Percentiles rank a stretch among this genome's conserved stretches.
Evolutionary conservation across 2,329 filamentous ascomycete species (phyloP).

Genomic region (Verticillium isaacii): DNA sequence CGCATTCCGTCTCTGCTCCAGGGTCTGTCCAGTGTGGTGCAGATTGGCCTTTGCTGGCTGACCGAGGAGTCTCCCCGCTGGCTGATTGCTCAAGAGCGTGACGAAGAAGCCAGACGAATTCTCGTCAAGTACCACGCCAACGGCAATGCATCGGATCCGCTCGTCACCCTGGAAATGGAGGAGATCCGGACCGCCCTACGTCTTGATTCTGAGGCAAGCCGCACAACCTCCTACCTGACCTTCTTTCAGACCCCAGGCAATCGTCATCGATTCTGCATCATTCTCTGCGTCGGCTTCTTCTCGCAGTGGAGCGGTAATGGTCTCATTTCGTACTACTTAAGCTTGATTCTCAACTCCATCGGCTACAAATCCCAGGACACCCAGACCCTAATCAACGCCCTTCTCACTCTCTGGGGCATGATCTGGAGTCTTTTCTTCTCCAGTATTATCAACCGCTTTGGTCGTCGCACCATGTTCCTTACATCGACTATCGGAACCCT

Average conservation of each 20-base stretch:
- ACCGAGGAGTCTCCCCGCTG: slow-evolving; percentile 37
- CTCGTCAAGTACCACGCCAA: slow-evolving; percentile 45
- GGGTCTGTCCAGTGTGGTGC: slow-evolving; percentile 31
- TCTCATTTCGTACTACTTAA: slow-evolving; percentile 27
- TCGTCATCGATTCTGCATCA: slow-evolving; percentile 7
- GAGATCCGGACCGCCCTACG: slow-evolving; percentile 45
- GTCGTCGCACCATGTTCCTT: slow-evolving; percentile 13
- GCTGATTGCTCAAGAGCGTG: slow-evolving; percentile 38
- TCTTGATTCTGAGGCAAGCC: slow-evolving; percentile 24
- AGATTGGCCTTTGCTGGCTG: slow-evolving; percentile 25
- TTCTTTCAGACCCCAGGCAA: slow-evolving; percentile 15
- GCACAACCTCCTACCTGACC: slow-evolving; percentile 13
- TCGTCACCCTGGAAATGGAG: slow-evolving; percentile 41
- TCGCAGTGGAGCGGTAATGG: slow-evolving; percentile 9
- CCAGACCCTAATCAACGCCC: slow-evolving; percentile 25
- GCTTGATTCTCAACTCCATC: slow-evolving; percentile 27
- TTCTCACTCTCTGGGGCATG: slow-evolving; percentile 13
- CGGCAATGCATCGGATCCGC: slow-evolving; percentile 32
- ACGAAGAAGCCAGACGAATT: slow-evolving; percentile 37
- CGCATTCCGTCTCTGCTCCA: slow-evolving; percentile 41
- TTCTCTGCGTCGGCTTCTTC: neutral
- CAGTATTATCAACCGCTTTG: slow-evolving; percentile 22
- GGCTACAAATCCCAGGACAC: slow-evolving; percentile 17
- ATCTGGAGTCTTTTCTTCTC: slow-evolving; percentile 16
- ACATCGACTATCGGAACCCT: slow-evolving; percentile 26